phyloP scores from a whole-genome alignment of 2,329 filamentous ascomycete species.

The Didymella keratinophila region DNA sequence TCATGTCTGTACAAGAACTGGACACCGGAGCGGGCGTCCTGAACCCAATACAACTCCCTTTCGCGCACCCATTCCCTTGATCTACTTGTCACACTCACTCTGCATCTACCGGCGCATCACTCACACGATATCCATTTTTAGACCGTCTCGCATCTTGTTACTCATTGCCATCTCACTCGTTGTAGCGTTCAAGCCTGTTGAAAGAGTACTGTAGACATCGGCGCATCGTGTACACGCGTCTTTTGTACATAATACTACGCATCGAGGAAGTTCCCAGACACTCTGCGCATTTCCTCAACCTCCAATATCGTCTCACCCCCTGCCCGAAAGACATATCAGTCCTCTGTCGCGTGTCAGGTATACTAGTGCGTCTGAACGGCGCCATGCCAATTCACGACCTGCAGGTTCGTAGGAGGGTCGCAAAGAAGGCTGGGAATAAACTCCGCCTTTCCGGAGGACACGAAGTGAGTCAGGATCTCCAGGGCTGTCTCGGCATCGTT shows the following conservation, averaged over 20 bases:
- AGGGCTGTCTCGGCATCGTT: too few relatives aligned
- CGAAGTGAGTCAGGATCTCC: too few relatives aligned
- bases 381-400: neutral
- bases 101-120: conserved; percentile 10
- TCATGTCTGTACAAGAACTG: conserved; percentile 58
- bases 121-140: conserved; percentile 5
- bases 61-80: neutral
- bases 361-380: neutral
- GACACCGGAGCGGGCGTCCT: conserved; percentile 26
- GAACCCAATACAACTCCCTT: neutral
- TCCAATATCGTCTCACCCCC: neutral
- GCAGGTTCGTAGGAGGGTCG: neutral
- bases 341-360: too few relatives aligned
- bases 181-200: conserved; percentile 18
- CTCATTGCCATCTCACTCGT: neutral
- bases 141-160: conserved; percentile 1
- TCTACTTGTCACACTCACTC: neutral
- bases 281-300: neutral
- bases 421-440: neutral
- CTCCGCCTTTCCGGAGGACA: too few relatives aligned
- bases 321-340: neutral
- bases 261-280: neutral
- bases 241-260: conserved; percentile 2
- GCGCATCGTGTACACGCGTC: neutral
- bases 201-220: conserved; percentile 6